These are phyloP conservation scores for Delitschia confertaspora DNA, from an alignment of 495 filamentous ascomycete genomes.

Conservation along the genomic window DNA sequence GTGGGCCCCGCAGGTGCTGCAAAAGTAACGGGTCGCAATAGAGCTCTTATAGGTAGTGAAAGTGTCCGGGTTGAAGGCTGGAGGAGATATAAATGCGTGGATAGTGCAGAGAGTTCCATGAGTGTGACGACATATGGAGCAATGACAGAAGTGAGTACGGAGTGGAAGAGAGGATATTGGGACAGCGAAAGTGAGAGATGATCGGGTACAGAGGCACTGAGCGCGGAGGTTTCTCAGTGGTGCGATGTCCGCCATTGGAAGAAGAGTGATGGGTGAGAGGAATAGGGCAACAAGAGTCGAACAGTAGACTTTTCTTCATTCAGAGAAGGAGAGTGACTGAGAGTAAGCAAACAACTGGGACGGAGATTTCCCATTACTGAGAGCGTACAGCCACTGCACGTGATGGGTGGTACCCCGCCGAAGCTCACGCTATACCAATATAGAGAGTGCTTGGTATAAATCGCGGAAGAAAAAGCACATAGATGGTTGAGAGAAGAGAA, in stretches of 20 bases:
- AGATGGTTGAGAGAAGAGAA: too few species aligned
- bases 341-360: too few species aligned
- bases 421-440: too few species aligned
- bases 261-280: not conserved
- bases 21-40: slow-evolving; percentile 54
- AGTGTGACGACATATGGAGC: slow-evolving; percentile 49
- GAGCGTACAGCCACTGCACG: too few species aligned
- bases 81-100: slow-evolving; percentile 42
- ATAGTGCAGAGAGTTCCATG: slow-evolving; percentile 47
- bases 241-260: not conserved
- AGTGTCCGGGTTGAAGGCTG: slow-evolving; percentile 10
- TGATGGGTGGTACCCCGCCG: too few species aligned
- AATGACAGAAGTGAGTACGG: slow-evolving; percentile 52
- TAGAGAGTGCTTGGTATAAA: too few species aligned
- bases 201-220: slow-evolving; percentile 48
- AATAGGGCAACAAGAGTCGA: too few species aligned
- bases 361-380: too few species aligned
- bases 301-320: too few species aligned
- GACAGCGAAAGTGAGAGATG: slow-evolving; percentile 40
- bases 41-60: slow-evolving; percentile 41
- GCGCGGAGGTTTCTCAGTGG: slow-evolving; percentile 8
- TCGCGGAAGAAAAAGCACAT: too few species aligned
- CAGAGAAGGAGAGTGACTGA: too few species aligned
- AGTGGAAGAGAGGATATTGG: slow-evolving; percentile 29
- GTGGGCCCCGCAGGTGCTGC: slow-evolving; percentile 56